Base-by-base conservation (phyloP, 768 basidiomycete genomes). In the Mycena leptocephala region DNA sequence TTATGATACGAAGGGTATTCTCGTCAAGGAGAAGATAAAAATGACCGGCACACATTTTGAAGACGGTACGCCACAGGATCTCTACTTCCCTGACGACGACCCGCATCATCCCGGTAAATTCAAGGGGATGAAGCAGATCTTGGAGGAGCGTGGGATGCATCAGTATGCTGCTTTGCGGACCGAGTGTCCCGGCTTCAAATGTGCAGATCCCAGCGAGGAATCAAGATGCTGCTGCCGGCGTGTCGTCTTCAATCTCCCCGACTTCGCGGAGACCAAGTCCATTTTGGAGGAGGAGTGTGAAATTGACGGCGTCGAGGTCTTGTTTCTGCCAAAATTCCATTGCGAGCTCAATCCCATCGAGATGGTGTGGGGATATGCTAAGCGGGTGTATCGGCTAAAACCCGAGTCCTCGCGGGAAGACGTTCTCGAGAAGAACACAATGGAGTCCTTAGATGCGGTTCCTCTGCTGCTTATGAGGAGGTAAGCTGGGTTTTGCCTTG, bases 41-140 rank as follows among this genome's bases (percentile, higher is more conserved):
- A 79, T 72, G 76, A 51, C 61, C 6, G 66, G 72, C 24, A 48
- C 46, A 48, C n/a, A 43, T 11, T 43, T 53, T 39, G 30, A 39
- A 16, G 48, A 76, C 33, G 70, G 70, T 30, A 30, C 28, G 37
- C 48, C 62, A 43, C 82, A 83, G 67, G 37, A 53, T 0, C 74
- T 84, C 16, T 83, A 82, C 59, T 84, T 76, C 58, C 75, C 81
- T 4, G 71, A 79, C 24, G 64, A 78, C 59, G 76, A 80, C 48
- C 75, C 61, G 5, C n/a, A 46, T 18, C 39, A 76, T 22, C 66
- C 80, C 48, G 80, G 83, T 2, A 67, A 43, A 41, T 84, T 84
- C 78, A 84, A 84, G 46, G 84, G 83, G 18, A 84, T 84, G 83
- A 74, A 33, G 26, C 55, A 76, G n/a, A 81, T 85, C 33, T 67